phyloP scores from a whole-genome alignment of 345 rosid species.

The Populus ilicifolia region DNA sequence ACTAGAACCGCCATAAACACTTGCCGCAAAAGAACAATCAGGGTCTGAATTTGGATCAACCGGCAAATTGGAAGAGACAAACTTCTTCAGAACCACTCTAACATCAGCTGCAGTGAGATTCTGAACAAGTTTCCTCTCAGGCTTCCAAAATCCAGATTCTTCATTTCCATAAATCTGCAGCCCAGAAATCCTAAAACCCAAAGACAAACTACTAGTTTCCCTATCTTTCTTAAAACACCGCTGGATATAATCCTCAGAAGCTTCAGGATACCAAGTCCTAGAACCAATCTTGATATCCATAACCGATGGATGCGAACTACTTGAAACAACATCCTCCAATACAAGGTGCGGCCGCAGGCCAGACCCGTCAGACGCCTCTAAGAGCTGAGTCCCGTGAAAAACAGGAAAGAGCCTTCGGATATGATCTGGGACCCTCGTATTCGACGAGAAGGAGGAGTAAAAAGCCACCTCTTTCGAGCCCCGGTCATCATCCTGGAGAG shows the following conservation, averaged over 20 bases:
- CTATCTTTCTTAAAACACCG: conserved; percentile 65
- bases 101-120: conserved; percentile 46
- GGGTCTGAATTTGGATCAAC: conserved; percentile 31
- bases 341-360: conserved; percentile 59
- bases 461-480: conserved; percentile 70
- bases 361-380: conserved; percentile 82
- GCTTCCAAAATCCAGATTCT: conserved; percentile 61
- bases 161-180: conserved; percentile 45
- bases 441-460: conserved; percentile 57
- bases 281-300: conserved; percentile 92
- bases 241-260: conserved; percentile 61
- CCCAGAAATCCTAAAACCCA: conserved; percentile 86
- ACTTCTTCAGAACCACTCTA: conserved; percentile 54
- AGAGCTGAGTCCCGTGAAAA: conserved; percentile 60
- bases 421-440: conserved; percentile 54
- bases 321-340: conserved; percentile 53
- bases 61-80: conserved; percentile 63
- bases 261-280: conserved; percentile 91
- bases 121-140: conserved; percentile 47
- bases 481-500: conserved; percentile 65
- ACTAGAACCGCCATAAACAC: conserved; percentile 53
- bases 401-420: conserved; percentile 65
- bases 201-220: conserved; percentile 38
- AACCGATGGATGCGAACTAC: conserved; percentile 47
- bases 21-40: conserved; percentile 53